phyloP scores from a whole-genome alignment of 352 stramenopile genomes.

The Phytophthora lateralis region DNA sequence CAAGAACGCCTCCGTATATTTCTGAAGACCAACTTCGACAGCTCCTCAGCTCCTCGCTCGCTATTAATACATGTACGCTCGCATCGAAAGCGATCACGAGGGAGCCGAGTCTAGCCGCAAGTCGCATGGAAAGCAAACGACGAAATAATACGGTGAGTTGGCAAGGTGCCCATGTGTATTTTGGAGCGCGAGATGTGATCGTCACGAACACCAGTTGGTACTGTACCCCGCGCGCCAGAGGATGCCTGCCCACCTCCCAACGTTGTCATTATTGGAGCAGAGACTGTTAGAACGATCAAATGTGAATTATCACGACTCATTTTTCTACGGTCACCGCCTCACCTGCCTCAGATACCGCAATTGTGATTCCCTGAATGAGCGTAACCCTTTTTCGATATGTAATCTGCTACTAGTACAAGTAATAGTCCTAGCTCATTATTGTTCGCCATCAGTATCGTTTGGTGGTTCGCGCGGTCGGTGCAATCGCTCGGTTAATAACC shows the following conservation, averaged over 20 bases:
- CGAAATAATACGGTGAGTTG: neutral
- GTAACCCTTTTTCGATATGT: no score
- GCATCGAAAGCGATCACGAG: no score
- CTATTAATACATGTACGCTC: no score
- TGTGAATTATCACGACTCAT: constrained; percentile 1
- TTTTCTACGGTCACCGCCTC: constrained; percentile 24
- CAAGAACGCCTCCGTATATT: constrained; percentile 27
- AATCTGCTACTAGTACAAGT: no score
- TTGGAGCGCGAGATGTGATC: no score
- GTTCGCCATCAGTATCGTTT: neutral
- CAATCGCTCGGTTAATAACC: constrained; percentile 25
- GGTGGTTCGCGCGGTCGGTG: constrained; percentile 8
- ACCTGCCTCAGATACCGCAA: constrained; percentile 6
- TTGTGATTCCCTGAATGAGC: no score
- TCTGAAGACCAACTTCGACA: constrained; percentile 29
- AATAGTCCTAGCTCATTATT: no score
- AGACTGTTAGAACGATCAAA: neutral
- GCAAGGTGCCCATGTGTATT: neutral
- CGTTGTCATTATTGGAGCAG: no score
- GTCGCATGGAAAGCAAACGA: neutral
- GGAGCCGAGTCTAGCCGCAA: neutral
- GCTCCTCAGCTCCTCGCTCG: no score
- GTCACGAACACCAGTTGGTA: no score
- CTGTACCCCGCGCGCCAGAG: no score
- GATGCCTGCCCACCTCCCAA: no score